Evolutionary conservation across 2,329 filamentous ascomycete species (phyloP).

Genomic region (Fusarium verticillioides): DNA sequence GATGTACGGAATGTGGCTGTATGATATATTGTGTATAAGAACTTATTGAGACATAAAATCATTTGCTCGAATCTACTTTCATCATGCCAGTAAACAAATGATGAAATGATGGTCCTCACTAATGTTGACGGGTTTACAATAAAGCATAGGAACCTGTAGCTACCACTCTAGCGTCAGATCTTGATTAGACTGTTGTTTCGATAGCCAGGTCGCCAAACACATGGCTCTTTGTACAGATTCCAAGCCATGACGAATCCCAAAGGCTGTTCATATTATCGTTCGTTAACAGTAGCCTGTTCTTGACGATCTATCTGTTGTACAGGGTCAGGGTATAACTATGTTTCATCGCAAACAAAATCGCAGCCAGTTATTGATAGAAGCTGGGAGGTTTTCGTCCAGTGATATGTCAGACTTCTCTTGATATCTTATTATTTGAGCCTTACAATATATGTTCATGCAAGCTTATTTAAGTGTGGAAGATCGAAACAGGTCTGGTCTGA

Average conservation of each 20-base stretch:
- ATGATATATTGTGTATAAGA: constrained; percentile 47
- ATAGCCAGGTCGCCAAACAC: neutral
- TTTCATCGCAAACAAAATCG: neutral
- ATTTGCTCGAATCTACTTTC: neutral
- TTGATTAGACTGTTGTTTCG: neutral
- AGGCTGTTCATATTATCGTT: neutral
- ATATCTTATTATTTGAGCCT: neutral
- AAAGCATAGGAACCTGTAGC: neutral
- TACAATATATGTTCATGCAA: neutral
- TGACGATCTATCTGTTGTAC: too few species aligned
- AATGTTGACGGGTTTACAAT: neutral
- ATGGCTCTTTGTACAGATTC: neutral
- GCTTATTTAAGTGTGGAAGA: neutral
- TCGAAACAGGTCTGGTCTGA: constrained; percentile 15
- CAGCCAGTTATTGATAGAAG: neutral
- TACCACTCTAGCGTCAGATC: neutral
- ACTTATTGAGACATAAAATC: constrained; percentile 35
- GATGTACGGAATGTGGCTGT: constrained; percentile 32
- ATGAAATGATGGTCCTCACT: neutral
- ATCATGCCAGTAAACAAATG: neutral
- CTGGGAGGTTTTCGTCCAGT: neutral
- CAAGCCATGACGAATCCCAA: neutral
- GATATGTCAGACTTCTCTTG: neutral
- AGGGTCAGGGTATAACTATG: neutral
- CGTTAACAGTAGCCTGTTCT: neutral